These are phyloP conservation scores for Debaryomyces fabryi DNA, from an alignment of 1,139 yeast genomes.

Conservation along the genomic window DNA sequence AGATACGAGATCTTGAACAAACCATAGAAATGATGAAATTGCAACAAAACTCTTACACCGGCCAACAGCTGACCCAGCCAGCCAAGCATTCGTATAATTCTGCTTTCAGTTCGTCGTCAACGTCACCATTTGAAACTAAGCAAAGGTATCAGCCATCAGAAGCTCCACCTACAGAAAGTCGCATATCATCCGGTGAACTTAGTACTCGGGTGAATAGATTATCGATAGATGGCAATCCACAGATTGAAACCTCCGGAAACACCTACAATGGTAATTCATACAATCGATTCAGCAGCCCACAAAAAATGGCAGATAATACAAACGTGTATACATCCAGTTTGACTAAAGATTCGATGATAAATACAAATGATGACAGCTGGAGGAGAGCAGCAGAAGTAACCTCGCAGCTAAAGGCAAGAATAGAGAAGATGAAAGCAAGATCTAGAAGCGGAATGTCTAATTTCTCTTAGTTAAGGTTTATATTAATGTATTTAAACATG, in stretches of 20 bases:
- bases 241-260: slow-evolving; percentile 20
- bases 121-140: slow-evolving; percentile 7
- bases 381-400: slow-evolving; percentile 89
- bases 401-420: slow-evolving; percentile 78
- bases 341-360: slow-evolving; percentile 28
- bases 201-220: slow-evolving; percentile 49
- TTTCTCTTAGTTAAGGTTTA: slow-evolving; percentile 4
- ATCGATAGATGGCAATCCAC: slow-evolving; percentile 41
- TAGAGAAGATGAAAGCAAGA: slow-evolving; percentile 84
- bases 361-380: slow-evolving; percentile 75
- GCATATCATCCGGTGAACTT: slow-evolving; percentile 43
- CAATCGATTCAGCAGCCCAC: slow-evolving; percentile 24
- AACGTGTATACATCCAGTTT: slow-evolving; percentile 15
- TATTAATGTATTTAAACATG: neutral
- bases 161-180: slow-evolving; percentile 7
- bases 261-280: slow-evolving; percentile 14
- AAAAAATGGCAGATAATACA: slow-evolving; percentile 16
- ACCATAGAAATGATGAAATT: slow-evolving; percentile 50
- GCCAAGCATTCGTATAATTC: slow-evolving; percentile 6
- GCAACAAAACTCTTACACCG: slow-evolving; percentile 25
- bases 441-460: slow-evolving; percentile 30
- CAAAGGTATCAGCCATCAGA: neutral
- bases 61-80: slow-evolving; percentile 14
- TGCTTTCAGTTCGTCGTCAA: slow-evolving; percentile 9
- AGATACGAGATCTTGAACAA: slow-evolving; percentile 54